Percentiles rank a stretch among this genome's conserved stretches.
phyloP scores from a whole-genome alignment of 129 eudicot species.

The Flaveria sonorensis region DNA sequence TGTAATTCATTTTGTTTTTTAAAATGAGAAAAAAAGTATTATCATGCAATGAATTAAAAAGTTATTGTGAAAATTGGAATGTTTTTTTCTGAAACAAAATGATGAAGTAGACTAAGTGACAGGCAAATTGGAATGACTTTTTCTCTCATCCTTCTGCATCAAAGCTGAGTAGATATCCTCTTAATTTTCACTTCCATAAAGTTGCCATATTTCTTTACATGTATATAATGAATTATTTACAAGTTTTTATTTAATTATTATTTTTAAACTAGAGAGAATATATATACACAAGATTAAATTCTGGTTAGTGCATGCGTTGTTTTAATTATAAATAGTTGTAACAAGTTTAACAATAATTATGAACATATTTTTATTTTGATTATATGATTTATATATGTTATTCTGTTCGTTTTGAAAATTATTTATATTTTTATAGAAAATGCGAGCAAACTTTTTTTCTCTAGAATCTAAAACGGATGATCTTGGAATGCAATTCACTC shows the following conservation, averaged over 20 bases:
- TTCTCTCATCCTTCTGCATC: constrained; percentile 42
- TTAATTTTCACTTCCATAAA: not conserved
- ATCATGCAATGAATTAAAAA: constrained; percentile 28
- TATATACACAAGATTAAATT: not conserved
- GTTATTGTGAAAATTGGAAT: constrained; percentile 24
- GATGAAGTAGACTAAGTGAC: constrained; percentile 32
- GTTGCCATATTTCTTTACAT: not conserved
- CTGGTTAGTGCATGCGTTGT: not conserved
- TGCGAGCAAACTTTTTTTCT: no score
- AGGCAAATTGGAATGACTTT: constrained; percentile 27
- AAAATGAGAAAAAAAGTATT: not conserved
- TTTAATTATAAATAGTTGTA: no score
- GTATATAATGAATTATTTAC: not conserved
- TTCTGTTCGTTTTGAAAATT: no score
- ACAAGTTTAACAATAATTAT: no score
- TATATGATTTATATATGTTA: no score
- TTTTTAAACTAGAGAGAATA: not conserved
- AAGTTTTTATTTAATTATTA: not conserved
- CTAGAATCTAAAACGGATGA: no score
- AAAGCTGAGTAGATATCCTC: constrained; percentile 39
- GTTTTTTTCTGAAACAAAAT: constrained; percentile 40
- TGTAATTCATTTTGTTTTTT: not conserved
- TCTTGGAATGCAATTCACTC: no score
- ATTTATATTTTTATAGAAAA: no score
- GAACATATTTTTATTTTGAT: no score